phyloP scores from a whole-genome alignment of 768 basidiomycete genomes.

The Leccinum sublutescens region DNA sequence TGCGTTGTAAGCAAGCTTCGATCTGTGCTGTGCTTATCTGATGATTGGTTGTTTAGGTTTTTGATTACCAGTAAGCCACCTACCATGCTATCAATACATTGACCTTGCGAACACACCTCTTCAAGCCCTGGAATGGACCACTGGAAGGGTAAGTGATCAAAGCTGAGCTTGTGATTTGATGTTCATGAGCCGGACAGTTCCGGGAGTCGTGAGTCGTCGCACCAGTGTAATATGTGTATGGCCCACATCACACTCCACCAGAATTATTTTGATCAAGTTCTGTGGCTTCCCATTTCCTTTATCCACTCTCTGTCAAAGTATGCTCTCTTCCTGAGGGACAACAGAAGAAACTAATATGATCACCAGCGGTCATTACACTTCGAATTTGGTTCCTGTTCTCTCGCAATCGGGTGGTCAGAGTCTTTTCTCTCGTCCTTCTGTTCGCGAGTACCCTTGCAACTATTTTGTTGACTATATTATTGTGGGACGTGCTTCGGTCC shows the following conservation, averaged over 20 bases:
- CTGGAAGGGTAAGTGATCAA: background rate
- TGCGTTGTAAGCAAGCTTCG: background rate
- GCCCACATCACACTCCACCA: background rate
- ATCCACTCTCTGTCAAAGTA: constrained; percentile 10
- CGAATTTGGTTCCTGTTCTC: constrained; percentile 18
- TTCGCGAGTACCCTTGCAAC: background rate
- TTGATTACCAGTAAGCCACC: background rate
- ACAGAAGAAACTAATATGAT: background rate
- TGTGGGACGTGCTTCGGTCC: background rate
- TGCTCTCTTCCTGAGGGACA: background rate
- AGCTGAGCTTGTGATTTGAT: background rate
- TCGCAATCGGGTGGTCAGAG: constrained; percentile 1
- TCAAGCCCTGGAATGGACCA: background rate
- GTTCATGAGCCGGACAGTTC: background rate
- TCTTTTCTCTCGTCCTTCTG: constrained; percentile 3
- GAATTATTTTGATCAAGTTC: background rate
- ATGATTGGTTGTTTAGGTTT: background rate
- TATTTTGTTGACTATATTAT: background rate
- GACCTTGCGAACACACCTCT: background rate
- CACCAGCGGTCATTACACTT: constrained; percentile 12
- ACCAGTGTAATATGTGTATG: background rate
- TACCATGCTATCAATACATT: background rate
- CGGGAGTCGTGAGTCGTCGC: constrained; percentile 1
- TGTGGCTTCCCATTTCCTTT: constrained; percentile 6
- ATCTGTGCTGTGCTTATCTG: background rate